Evolutionary conservation across 2,329 filamentous ascomycete species (phyloP), one percentile per base, ranked within the genome.

Genomic region (Scopulariopsis brevicaulis): DNA sequence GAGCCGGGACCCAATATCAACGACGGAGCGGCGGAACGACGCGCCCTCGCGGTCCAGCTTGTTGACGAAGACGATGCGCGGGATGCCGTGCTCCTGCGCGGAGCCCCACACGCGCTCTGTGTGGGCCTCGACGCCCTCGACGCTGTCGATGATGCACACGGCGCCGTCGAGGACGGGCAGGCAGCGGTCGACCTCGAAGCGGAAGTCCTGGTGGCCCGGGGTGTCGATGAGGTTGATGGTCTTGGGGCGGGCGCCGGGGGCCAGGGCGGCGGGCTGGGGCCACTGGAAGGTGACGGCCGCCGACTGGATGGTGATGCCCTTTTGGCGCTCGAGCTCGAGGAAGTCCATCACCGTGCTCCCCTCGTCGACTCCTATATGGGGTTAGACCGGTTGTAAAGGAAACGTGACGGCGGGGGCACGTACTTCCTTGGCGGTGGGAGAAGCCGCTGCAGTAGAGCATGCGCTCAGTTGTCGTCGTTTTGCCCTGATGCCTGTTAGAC

Each of bases 281-380:
- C 94, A 99, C 62, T 87, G 80, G 70, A 97, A 96, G 1, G 91
- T 96, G 63, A 97, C 95, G 53, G 94, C 93, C 12, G 94, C 94
- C 2, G 93, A 97, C 69, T 96, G 91, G 61, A 96, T 96, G 3
- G 90, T 96, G 65, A 96, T 96, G n/a, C 90, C 61, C 54, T 62
- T 62, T 59, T 60, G 46, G 53, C 56, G 58, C 70, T 99, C 94
- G 62, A 96, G 86, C 7, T 94, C 93, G 7, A 99, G 81, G 64
- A 97, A 99, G 72, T 99, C 94, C 2, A 94, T 99, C 8, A 96
- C 91, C 4, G 94, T 97, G 62, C 95, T 96, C 43, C 94, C 94
- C 71, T 96, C 88, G 66, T 97, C 93, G 62, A 99, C 94, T 71
- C 96, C 92, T 83, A 20, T 25, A 60, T 2, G 46, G 18, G 7